Evolutionary conservation across 2,329 filamentous ascomycete species (phyloP), one percentile per base, ranked within the genome.

Genomic region (Truncatella angustata): DNA sequence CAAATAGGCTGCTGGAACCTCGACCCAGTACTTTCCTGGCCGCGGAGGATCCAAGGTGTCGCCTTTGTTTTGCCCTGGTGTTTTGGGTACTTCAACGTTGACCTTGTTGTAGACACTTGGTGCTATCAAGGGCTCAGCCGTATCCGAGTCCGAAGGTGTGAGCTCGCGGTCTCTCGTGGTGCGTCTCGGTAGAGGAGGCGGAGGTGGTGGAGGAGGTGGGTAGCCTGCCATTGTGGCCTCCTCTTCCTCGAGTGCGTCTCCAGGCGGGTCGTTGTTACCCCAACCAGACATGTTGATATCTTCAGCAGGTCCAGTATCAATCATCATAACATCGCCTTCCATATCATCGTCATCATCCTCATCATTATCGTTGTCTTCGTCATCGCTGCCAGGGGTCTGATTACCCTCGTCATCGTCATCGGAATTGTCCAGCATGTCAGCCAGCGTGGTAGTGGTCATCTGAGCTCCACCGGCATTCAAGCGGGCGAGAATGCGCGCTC

Each of bases 1-100:
- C 40, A 77, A 80, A 66, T 89, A 93, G 28, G 81, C 80, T 16
- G 81, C 75, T 5, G 93, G 91, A 32, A 87, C 91, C 61, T 91
- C 87, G 32, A 94, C 78, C 93, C 93, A 97, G 70, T 97, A 93
- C 49, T 82, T 79, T 11, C 90, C 86, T 10, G 90, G 86, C 50
- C 79, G 81, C n/a, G 82, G 80, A 10, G 81, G 78, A 42, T 68
- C 60, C 48, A 72, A 68, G 58, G 77, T 79, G 5, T 70, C 66
- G 4, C 61, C 54, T 50, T 66, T 64, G 9, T 63, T 57, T n/a
- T 70, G 64, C 20, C 82, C 82, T 1, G 91, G 92, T 0, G 94
- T 97, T 65, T 87, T 88, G 4, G 94, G 94, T 21, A 97, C 87
- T 10, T 87, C 82, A 28, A 88, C 70, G 54, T 85, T 85, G 3